Base-by-base conservation (phyloP, 768 basidiomycete genomes). In the Jaapia argillacea region DNA sequence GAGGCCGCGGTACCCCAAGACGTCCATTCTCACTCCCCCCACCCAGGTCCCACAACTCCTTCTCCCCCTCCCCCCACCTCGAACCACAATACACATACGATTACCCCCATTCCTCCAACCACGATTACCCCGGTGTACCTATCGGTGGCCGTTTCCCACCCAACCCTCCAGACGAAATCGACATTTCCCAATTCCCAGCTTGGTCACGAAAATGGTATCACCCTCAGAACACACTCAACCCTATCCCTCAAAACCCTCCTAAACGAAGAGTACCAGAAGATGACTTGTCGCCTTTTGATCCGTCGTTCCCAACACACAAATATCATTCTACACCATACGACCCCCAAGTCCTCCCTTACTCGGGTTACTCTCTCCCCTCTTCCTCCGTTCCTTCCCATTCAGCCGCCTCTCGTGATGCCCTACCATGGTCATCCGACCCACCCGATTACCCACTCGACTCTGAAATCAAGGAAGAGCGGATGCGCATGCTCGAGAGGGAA, bases 401-500 rank as follows among this genome's bases (percentile, higher is more conserved):
- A 7, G 48, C 64, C 6, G 68, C 58, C 10, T 71, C 72, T 13
- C 57, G 70, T 6, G 63, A 68, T 27, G 49, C 71, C 2, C 61
- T 79, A 6, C 76, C 77, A 1, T 82, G 79, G 77, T 66, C 63
- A 43, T 60, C 55, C 38, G 72, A 75, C 40, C 67, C 66, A 1
- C 66, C 69, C 10, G 68, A 70, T 18, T 65, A 67, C 45, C 58
- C 61, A 1, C 51, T 81, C 3, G 69, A 75, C 44, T 58, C 70
- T 1, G 58, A 66, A n/a, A 61, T 75, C 24, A 84, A 81, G 56
- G 77, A 79, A 56, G 81, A 83, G 51, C 69, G 81, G 14, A 67
- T 83, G 51, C 72, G 79, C 4, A 82, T 83, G 79, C 68, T 85
- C 6, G 76, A 83, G 54, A 70, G 70, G 14, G 80, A 83, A 48